Percentiles rank a stretch among this genome's conserved stretches.
phyloP scores from a whole-genome alignment of 176 grass and related monocot species.

The Aegilops longissima region DNA sequence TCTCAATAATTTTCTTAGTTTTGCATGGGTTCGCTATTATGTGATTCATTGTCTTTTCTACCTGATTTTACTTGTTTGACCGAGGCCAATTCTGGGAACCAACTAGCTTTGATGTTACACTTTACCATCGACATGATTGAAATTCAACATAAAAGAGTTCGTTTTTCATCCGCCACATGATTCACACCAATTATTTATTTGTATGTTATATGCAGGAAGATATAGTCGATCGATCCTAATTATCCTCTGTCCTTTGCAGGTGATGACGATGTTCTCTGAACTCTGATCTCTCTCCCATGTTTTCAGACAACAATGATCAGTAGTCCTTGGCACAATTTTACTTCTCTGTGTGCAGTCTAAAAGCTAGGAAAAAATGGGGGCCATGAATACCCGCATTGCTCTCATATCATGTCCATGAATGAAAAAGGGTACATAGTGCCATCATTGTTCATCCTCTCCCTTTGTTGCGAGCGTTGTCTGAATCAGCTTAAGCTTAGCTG shows the following conservation, averaged over 20 bases:
- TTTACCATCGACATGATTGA: background rate
- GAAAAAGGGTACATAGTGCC: conserved; percentile 29
- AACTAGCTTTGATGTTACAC: background rate
- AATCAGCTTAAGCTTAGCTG: conserved; percentile 39
- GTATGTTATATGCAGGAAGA: no score
- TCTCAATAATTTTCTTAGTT: background rate
- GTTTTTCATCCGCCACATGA: background rate
- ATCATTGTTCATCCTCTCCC: conserved; percentile 32
- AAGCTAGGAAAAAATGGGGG: conserved; percentile 21
- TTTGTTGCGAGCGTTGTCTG: conserved; percentile 32
- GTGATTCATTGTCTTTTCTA: conserved; percentile 17
- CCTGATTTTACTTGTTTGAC: background rate
- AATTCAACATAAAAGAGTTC: no score
- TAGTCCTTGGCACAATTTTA: conserved; percentile 14
- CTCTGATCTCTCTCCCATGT: conserved; percentile 16
- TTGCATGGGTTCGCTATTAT: conserved; percentile 22
- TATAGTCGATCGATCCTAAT: background rate
- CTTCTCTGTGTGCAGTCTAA: conserved; percentile 15
- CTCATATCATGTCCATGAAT: conserved; percentile 47
- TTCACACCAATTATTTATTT: no score
- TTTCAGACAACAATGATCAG: conserved; percentile 24
- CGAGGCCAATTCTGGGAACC: background rate
- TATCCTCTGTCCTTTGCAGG: conserved; percentile 12
- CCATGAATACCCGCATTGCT: conserved; percentile 44
- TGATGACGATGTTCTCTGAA: conserved; percentile 28